phyloP scores from a whole-genome alignment of 768 basidiomycete species.

The Hydnomerulius pinastri region DNA sequence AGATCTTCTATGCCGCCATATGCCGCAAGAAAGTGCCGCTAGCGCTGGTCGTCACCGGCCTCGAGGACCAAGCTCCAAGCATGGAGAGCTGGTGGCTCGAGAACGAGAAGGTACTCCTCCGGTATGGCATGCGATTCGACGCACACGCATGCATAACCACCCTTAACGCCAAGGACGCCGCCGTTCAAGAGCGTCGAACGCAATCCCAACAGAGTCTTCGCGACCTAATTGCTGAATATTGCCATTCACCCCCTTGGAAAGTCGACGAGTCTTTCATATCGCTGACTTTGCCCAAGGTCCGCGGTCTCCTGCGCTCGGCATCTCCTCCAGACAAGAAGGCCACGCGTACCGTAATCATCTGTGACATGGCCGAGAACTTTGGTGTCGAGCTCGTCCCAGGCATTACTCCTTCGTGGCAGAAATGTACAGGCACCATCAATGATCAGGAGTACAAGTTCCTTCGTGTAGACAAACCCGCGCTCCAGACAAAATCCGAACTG shows the following conservation, averaged over 20 bases:
- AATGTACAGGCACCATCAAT: too few species aligned
- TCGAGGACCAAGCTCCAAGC: constrained; percentile 25
- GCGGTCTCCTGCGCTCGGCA: neutral
- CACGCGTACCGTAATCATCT: constrained; percentile 4
- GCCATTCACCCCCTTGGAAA: neutral
- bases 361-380: too few species aligned
- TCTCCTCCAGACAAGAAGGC: too few species aligned
- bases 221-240: constrained; percentile 3
- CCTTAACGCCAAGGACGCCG: neutral
- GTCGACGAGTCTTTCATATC: neutral
- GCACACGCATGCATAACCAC: too few species aligned
- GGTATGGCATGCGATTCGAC: constrained; percentile 31
- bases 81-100: constrained; percentile 30
- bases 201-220: neutral
- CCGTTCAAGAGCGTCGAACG: neutral
- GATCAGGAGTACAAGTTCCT: too few species aligned
- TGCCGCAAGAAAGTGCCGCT: constrained; percentile 37
- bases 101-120: constrained; percentile 28
- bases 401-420: too few species aligned
- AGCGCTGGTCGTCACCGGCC: constrained; percentile 36
- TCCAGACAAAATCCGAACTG: too few species aligned
- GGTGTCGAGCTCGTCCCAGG: too few species aligned
- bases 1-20: constrained; percentile 33
- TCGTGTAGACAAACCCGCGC: too few species aligned
- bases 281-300: neutral